These are phyloP conservation scores for Bacidia gigantensis DNA, from an alignment of 495 filamentous ascomycete genomes.

Conservation along the genomic window DNA sequence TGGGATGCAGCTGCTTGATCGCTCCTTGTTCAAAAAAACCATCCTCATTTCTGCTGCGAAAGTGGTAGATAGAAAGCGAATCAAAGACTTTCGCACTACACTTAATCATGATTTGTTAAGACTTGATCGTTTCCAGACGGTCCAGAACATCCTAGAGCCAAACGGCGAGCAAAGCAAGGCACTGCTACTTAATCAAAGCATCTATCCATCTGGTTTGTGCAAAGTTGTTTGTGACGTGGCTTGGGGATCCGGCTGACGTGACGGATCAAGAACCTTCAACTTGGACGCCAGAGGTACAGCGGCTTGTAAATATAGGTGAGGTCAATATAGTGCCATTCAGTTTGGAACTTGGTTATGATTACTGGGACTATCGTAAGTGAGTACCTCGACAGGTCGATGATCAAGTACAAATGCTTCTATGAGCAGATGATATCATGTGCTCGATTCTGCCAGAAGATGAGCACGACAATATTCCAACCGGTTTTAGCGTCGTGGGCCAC, in stretches of 20 bases:
- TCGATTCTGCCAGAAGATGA: constrained; percentile 59
- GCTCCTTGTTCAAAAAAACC: constrained; percentile 64
- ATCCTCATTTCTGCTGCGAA: constrained; percentile 67
- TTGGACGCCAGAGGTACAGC: neutral
- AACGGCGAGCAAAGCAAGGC: constrained; percentile 46
- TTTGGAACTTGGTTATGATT: constrained; percentile 63
- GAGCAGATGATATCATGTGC: constrained; percentile 62
- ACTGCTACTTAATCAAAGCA: constrained; percentile 55
- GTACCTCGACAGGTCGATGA: constrained; percentile 5
- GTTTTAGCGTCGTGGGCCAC: constrained; percentile 79
- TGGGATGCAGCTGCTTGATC: constrained; percentile 64
- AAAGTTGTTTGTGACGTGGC: constrained; percentile 4
- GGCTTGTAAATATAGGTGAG: constrained; percentile 18
- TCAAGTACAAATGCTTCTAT: neutral
- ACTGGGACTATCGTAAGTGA: constrained; percentile 67
- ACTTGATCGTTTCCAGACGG: constrained; percentile 42
- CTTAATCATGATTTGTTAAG: constrained; percentile 50
- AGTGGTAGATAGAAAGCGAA: constrained; percentile 55
- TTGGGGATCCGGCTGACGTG: neutral
- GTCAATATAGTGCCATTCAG: constrained; percentile 59
- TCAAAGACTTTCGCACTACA: constrained; percentile 47
- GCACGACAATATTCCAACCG: constrained; percentile 59
- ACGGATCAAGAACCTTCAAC: neutral
- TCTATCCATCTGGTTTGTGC: constrained; percentile 54
- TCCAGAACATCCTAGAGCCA: constrained; percentile 33